Base-by-base conservation (phyloP, 2,329 filamentous ascomycete species). In the Ophiostoma tasmaniense region DNA sequence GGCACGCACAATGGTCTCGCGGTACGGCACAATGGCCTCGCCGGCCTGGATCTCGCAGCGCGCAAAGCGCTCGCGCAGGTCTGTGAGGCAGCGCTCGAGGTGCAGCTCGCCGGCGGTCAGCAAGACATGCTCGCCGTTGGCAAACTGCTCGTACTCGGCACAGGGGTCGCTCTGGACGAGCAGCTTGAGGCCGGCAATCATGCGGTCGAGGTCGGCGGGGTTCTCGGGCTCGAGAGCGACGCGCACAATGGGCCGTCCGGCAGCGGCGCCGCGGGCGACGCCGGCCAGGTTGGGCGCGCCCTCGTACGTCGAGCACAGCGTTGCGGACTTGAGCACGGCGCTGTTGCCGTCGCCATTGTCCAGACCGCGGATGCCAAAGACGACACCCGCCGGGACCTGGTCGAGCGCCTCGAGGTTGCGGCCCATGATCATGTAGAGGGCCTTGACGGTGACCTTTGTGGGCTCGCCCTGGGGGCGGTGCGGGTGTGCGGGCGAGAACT, bases 111-210 rank as follows among this genome's bases (percentile, higher is more conserved):
- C 95, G 6, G 95, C 95, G 0, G 95, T 98, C 50, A 97, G 79
- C 28, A 99, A 87, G 59, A 99, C 95, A 78, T 99, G 95, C 79
- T 99, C 95, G 69, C 95, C 95, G 73, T 90, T 97, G 69, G 89
- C 86, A 67, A 98, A 89, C 66, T 96, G 92, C 77, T 98, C 93
- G 74, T 99, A 99, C 77, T 96, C 89, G 17, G 94, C 95, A 75
- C 95, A 98, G 0, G 95, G 94, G 75, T 99, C 95, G 74, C 93
- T 96, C 76, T 97, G 93, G 39, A 97, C 93, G 0, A 99, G 86
- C 22, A 99, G 81, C 71, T 89, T 89, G 67, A 99, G 81, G 0
- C 95, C 95, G 6, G 87, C 85, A 69, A 99, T 93, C 93, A 99
- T 96, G 80, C 96, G 97, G 77, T 95, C 90, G 28, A 99, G 82